A percentile compares a stretch with the other conserved stretches of the same genome.
Evolutionary conservation across 495 filamentous ascomycete species (phyloP).

Genomic region (Podospora fimiseda): DNA sequence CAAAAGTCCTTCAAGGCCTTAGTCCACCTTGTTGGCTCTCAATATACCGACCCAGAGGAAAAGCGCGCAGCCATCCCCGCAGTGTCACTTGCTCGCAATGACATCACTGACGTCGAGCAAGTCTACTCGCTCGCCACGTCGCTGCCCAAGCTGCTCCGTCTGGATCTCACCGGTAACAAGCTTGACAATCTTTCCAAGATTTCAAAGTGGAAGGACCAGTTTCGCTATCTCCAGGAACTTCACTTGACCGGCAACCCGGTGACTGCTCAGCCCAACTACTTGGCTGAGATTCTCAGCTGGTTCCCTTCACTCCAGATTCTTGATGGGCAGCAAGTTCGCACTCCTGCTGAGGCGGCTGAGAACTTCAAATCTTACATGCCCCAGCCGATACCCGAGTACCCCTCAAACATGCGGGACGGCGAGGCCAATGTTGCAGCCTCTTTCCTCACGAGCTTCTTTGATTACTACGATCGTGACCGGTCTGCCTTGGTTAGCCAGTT

Average conservation of each 20-base stretch:
- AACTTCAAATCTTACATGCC: conserved; percentile 33
- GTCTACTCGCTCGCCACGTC: conserved; percentile 67
- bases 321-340: conserved; percentile 64
- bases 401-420: conserved; percentile 69
- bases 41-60: conserved; percentile 57
- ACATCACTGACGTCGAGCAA: conserved; percentile 58
- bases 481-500: conserved; percentile 52
- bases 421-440: conserved; percentile 60
- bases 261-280: conserved; percentile 53
- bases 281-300: conserved; percentile 67
- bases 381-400: conserved; percentile 60
- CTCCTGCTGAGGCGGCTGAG: conserved; percentile 56
- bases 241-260: conserved; percentile 72
- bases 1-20: conserved; percentile 86
- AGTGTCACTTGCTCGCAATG: conserved; percentile 71
- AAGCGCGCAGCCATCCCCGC: conserved; percentile 69
- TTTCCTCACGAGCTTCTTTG: conserved; percentile 70
- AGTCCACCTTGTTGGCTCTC: conserved; percentile 69
- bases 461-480: conserved; percentile 68
- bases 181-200: conserved; percentile 62
- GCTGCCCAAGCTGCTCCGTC: conserved; percentile 74
- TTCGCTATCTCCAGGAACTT: conserved; percentile 69
- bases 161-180: conserved; percentile 77
- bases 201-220: conserved; percentile 71
- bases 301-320: conserved; percentile 70